Base-by-base conservation (phyloP, 768 basidiomycete species). In the Collybia sordida region DNA sequence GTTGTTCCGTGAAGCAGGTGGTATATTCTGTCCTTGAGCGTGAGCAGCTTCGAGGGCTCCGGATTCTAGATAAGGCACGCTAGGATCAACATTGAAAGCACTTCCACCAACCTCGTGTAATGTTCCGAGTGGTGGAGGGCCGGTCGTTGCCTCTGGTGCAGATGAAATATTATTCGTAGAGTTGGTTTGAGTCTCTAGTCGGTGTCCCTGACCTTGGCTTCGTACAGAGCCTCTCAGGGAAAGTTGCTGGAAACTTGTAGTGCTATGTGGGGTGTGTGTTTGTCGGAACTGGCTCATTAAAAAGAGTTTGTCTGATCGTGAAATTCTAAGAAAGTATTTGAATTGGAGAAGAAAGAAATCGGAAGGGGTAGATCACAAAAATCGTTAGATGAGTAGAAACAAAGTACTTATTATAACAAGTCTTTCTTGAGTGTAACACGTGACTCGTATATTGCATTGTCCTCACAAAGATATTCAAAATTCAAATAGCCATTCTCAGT, bases 31-130 rank as follows among this genome's bases (percentile, higher is more conserved):
- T 14, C 42, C 34, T 31, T 41, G 4, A 12, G 31, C 31, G 11
- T 14, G 31, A 23, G 25, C 35, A 14, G 38, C 18, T 36, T 35
- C 35, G 7, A 35, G 34, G 1, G 28, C 36, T 19, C 21, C 45
- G 17, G 45, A 42, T 15, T 47, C 49, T 38, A 57, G 49, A 47
- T 53, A 53, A 8, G 54, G 47, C 7, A 42, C 34, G 19, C 17
- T 25, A 11, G 54, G 56, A 36, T 60, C 52, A 12, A 56, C 43
- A 43, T 55, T 53, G 19, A 47, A 55, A 18, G 52, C 41, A 38
- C 45, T 54, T 23, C 54, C 36, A 44, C 53, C 51, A 25, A 47
- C 8, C 21, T 42, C 35, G 39, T 54, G 47, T 1, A 59, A 47
- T 6, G 51, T 45, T 18, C 39, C 28, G 19, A 42, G 12, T 22